These are phyloP conservation scores for Morella rubra DNA, from an alignment of 306 rosid genomes.

Conservation along the genomic window DNA sequence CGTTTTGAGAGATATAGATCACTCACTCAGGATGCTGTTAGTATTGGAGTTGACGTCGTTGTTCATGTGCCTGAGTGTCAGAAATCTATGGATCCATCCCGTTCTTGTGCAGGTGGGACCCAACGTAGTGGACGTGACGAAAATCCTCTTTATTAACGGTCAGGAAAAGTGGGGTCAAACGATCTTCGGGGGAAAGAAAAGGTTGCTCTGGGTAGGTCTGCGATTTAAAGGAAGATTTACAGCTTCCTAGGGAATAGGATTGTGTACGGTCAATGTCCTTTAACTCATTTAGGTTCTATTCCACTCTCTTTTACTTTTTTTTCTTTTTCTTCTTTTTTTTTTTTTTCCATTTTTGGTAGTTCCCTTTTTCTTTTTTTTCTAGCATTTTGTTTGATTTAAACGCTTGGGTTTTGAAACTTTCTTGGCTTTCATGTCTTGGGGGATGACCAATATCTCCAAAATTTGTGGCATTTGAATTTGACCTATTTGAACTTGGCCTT, in stretches of 20 bases:
- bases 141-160: not conserved
- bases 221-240: not conserved
- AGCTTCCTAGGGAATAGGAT: slow-evolving; percentile 16
- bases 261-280: slow-evolving; percentile 30
- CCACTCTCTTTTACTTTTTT: not conserved
- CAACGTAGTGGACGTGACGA: not conserved
- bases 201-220: not conserved
- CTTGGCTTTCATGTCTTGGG: not conserved
- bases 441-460: no score
- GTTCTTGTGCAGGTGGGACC: not conserved
- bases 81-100: no score
- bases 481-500: no score
- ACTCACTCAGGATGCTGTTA: not conserved
- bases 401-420: not conserved
- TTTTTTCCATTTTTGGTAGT: not conserved
- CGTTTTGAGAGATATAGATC: no score
- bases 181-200: not conserved
- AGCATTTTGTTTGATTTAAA: not conserved
- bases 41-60: not conserved
- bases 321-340: not conserved
- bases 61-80: no score
- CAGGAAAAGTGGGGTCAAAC: not conserved
- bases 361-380: not conserved
- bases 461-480: no score
- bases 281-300: not conserved